These are phyloP conservation scores for Moniliophthora roreri DNA, from an alignment of 1,284 basidiomycete genomes.

Conservation along the genomic window DNA sequence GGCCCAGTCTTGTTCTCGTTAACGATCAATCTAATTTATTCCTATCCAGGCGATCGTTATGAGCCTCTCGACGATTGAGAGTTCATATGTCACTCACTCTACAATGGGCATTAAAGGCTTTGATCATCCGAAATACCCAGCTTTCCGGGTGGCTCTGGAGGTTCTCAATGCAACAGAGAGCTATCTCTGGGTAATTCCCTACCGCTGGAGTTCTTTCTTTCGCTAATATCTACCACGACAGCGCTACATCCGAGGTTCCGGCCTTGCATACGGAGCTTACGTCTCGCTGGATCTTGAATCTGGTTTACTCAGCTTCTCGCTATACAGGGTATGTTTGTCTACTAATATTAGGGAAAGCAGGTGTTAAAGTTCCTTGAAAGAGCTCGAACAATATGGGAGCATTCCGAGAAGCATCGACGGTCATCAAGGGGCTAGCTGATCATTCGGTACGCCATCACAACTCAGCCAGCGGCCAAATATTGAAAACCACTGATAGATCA, in stretches of 20 bases:
- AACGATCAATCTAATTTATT: slow-evolving; percentile 12
- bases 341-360: not conserved
- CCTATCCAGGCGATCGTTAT: slow-evolving; percentile 74
- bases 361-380: slow-evolving; percentile 35
- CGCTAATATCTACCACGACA: slow-evolving; percentile 27
- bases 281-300: slow-evolving; percentile 81
- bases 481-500: slow-evolving; percentile 52
- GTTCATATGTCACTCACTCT: slow-evolving; percentile 83
- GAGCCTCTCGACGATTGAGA: slow-evolving; percentile 92
- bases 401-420: slow-evolving; percentile 77
- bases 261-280: slow-evolving; percentile 91
- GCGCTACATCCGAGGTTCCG: slow-evolving; percentile 87
- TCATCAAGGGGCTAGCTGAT: slow-evolving; percentile 76
- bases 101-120: slow-evolving; percentile 81
- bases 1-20: not conserved
- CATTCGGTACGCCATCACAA: slow-evolving; percentile 63
- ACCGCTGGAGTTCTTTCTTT: not conserved
- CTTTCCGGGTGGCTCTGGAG: slow-evolving; percentile 82
- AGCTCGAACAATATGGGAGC: slow-evolving; percentile 89
- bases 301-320: slow-evolving; percentile 78
- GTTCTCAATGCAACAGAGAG: slow-evolving; percentile 94
- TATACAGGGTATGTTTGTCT: slow-evolving; percentile 69
- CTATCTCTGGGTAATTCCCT: slow-evolving; percentile 80
- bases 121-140: slow-evolving; percentile 83
- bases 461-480: not conserved